Evolutionary conservation across 2,329 filamentous ascomycete species (phyloP).

Genomic region (Dendrostoma leiphaemia): DNA sequence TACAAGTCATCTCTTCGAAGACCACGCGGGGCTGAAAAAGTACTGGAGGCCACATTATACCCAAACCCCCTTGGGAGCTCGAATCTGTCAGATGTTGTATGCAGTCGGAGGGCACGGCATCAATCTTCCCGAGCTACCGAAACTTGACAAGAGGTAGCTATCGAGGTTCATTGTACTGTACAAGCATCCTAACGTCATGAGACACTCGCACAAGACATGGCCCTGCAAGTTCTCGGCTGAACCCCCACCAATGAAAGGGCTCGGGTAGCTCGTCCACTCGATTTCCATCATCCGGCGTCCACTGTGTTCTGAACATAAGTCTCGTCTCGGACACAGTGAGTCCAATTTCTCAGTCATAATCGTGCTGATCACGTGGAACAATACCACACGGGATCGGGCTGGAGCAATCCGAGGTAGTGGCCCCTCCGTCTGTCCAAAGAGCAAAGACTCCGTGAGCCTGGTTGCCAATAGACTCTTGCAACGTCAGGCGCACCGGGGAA

Average conservation of each 20-base stretch:
- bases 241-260: background rate
- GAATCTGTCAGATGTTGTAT: background rate
- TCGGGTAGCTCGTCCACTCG: constrained; percentile 18
- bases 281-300: constrained; percentile 4
- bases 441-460: background rate
- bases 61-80: background rate
- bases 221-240: constrained; percentile 13
- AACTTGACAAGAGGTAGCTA: background rate
- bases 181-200: too few relatives aligned
- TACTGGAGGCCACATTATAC: too few relatives aligned
- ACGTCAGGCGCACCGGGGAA: background rate
- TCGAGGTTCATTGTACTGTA: too few relatives aligned
- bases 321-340: constrained; percentile 3
- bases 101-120: background rate
- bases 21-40: too few relatives aligned
- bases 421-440: too few relatives aligned
- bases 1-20: too few relatives aligned
- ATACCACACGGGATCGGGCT: too few relatives aligned
- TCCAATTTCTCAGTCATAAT: background rate
- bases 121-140: background rate
- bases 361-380: background rate
- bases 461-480: background rate
- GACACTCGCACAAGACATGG: constrained; percentile 15
- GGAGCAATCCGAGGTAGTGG: too few relatives aligned
- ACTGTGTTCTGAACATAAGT: constrained; percentile 2